Evolutionary conservation across 495 filamentous ascomycete species (phyloP).

Genomic region (Cercophora samala): DNA sequence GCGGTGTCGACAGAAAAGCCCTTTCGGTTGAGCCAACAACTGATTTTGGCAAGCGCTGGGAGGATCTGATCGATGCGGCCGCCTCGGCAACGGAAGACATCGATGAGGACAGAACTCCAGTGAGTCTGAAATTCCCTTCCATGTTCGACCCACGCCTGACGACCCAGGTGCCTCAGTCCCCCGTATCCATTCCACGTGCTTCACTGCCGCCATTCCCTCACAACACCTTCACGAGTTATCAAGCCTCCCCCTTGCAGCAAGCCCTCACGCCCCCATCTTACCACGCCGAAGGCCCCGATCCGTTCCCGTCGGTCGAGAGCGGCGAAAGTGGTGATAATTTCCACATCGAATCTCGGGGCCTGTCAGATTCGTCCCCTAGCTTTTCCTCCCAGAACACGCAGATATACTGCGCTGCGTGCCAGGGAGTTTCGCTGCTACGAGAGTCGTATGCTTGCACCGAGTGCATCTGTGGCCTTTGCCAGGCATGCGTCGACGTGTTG

Average conservation of each 20-base stretch:
- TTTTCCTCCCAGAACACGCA: slow-evolving; percentile 63
- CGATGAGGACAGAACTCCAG: slow-evolving; percentile 77
- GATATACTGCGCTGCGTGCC: slow-evolving; percentile 85
- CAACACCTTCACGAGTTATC: slow-evolving; percentile 67
- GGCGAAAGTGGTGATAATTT: slow-evolving; percentile 62
- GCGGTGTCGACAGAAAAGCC: slow-evolving; percentile 73
- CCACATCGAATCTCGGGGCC: slow-evolving; percentile 53
- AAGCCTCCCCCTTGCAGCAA: slow-evolving; percentile 82
- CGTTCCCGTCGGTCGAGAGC: slow-evolving; percentile 81
- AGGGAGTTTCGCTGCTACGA: slow-evolving; percentile 64
- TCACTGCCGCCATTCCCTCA: slow-evolving; percentile 71
- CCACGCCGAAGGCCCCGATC: slow-evolving; percentile 60
- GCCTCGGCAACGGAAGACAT: slow-evolving; percentile 90
- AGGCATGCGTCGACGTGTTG: slow-evolving; percentile 76
- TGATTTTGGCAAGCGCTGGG: slow-evolving; percentile 84
- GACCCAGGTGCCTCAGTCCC: slow-evolving; percentile 63
- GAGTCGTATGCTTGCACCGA: slow-evolving; percentile 90
- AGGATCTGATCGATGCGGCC: slow-evolving; percentile 83
- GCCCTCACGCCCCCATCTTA: slow-evolving; percentile 79
- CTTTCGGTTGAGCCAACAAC: slow-evolving; percentile 77
- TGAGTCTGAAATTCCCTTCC: slow-evolving; percentile 48
- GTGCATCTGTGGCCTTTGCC: slow-evolving; percentile 88
- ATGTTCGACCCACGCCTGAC: slow-evolving; percentile 40
- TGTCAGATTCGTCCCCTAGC: slow-evolving; percentile 54
- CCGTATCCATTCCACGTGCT: slow-evolving; percentile 63